phyloP scores from a whole-genome alignment of 2,329 filamentous ascomycete genomes.

The Aspergillus viridinutans region DNA sequence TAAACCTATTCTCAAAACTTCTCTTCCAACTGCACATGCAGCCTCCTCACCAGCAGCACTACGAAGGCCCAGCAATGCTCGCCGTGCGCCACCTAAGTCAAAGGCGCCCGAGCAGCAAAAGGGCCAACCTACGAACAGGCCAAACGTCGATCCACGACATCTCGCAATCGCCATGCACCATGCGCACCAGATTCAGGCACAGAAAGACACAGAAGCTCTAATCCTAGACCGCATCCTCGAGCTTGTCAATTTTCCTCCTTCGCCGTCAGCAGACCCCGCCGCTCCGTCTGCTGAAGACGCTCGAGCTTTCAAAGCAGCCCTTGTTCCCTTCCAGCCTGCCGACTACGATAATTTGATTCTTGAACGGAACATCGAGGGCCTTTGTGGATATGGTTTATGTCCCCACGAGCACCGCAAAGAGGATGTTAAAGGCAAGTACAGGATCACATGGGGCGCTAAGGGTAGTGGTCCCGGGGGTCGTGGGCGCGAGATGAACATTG shows the following conservation, averaged over 20 bases:
- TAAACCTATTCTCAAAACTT: slow-evolving; percentile 62
- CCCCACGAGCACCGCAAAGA: slow-evolving; percentile 57
- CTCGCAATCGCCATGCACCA: slow-evolving; percentile 71
- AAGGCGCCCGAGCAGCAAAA: slow-evolving; percentile 26
- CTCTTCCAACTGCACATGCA: slow-evolving; percentile 39
- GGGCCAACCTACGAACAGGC: slow-evolving; percentile 26
- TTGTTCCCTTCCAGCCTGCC: slow-evolving; percentile 73
- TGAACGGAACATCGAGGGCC: slow-evolving; percentile 78
- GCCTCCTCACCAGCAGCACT: slow-evolving; percentile 40
- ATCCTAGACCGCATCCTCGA: slow-evolving; percentile 70
- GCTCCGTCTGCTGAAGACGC: slow-evolving; percentile 58
- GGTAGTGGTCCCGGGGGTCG: slow-evolving; percentile 42
- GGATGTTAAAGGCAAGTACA: slow-evolving; percentile 60
- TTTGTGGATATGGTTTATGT: slow-evolving; percentile 84
- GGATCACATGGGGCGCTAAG: slow-evolving; percentile 57
- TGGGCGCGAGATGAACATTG: slow-evolving; percentile 59
- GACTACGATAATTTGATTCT: slow-evolving; percentile 87
- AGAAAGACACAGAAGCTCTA: slow-evolving; percentile 69
- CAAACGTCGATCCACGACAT: slow-evolving; percentile 43
- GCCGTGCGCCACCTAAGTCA: slow-evolving; percentile 15
- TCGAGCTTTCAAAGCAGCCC: slow-evolving; percentile 58
- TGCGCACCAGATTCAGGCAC: slow-evolving; percentile 75
- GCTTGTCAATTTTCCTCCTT: slow-evolving; percentile 62
- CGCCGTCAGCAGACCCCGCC: slow-evolving; percentile 48
- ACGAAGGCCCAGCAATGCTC: slow-evolving; percentile 41